phyloP scores from a whole-genome alignment of 202 grass and related monocot genomes.

The Digitaria exilis region DNA sequence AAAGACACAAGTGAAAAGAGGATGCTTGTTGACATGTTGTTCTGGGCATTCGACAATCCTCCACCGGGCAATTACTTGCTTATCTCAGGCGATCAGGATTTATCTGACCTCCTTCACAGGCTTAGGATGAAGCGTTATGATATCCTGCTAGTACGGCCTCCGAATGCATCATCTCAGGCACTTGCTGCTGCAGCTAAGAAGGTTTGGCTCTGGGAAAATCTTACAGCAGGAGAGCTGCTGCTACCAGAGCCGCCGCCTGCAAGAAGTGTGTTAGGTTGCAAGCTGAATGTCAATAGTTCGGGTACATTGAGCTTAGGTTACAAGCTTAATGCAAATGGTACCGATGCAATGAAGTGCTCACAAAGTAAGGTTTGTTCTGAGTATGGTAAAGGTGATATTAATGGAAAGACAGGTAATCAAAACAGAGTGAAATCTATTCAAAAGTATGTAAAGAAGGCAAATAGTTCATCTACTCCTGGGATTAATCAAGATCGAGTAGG shows the following conservation, averaged over 20 bases:
- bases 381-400: conserved; percentile 9
- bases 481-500: conserved; percentile 16
- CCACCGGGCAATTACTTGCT: conserved; percentile 83
- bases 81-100: conserved; percentile 81
- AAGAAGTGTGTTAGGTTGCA: conserved; percentile 27
- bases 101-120: conserved; percentile 79
- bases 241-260: conserved; percentile 43
- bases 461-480: background rate
- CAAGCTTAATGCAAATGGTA: conserved; percentile 17
- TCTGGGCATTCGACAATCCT: conserved; percentile 87
- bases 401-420: conserved; percentile 9
- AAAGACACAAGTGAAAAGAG: conserved; percentile 93
- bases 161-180: conserved; percentile 57
- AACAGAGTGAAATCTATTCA: conserved; percentile 25
- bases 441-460: conserved; percentile 45
- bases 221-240: conserved; percentile 49
- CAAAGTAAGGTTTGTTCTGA: background rate
- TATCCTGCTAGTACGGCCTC: conserved; percentile 69
- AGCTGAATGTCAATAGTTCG: conserved; percentile 21
- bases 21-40: conserved; percentile 89
- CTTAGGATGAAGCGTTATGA: conserved; percentile 75
- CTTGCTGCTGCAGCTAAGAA: conserved; percentile 64
- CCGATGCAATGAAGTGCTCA: conserved; percentile 20
- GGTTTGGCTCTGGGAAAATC: conserved; percentile 78
- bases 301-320: conserved; percentile 15